These are phyloP conservation scores for Thelonectria olida DNA, from an alignment of 2,329 filamentous ascomycete species.

Conservation along the genomic window DNA sequence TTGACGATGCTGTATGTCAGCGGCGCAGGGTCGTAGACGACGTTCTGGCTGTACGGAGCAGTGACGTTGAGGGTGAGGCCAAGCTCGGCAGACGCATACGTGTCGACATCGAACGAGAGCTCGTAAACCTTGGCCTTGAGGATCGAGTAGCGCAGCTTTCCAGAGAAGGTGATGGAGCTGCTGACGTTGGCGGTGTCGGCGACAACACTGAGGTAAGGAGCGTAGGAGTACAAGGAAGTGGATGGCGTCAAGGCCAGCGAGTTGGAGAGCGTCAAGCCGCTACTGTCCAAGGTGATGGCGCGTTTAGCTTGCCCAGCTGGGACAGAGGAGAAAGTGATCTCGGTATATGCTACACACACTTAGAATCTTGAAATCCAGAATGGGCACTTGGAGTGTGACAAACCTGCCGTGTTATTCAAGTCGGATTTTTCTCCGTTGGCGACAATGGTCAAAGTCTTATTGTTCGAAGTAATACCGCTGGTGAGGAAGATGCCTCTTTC, in stretches of 20 bases:
- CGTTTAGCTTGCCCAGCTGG: slow-evolving; percentile 17
- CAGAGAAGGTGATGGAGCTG: slow-evolving; percentile 51
- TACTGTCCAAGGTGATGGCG: slow-evolving; percentile 11
- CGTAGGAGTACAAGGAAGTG: slow-evolving; percentile 21
- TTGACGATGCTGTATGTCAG: slow-evolving; percentile 49
- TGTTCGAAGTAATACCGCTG: slow-evolving; percentile 40
- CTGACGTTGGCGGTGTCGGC: slow-evolving; percentile 38
- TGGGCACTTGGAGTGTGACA: slow-evolving; percentile 15
- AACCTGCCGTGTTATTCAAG: slow-evolving; percentile 47
- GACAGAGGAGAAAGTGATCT: slow-evolving; percentile 27
- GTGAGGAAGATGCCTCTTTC: slow-evolving; percentile 52
- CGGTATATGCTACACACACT: slow-evolving; percentile 11
- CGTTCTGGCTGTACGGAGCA: slow-evolving; percentile 44
- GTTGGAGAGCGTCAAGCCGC: slow-evolving; percentile 19
- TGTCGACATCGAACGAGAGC: slow-evolving; percentile 55
- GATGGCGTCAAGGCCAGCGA: slow-evolving; percentile 10
- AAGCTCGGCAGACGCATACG: slow-evolving; percentile 48
- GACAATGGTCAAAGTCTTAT: slow-evolving; percentile 40
- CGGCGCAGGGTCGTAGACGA: slow-evolving; percentile 47
- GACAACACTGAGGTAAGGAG: slow-evolving; percentile 20
- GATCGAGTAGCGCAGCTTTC: slow-evolving; percentile 53
- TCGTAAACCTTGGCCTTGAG: slow-evolving; percentile 43
- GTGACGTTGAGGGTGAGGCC: slow-evolving; percentile 47
- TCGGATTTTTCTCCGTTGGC: slow-evolving; percentile 44
- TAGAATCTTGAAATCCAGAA: neutral